Evolutionary conservation across 768 basidiomycete species (phyloP), one percentile per base, ranked within the genome.

Genomic region (Boletus rubescentipes): DNA sequence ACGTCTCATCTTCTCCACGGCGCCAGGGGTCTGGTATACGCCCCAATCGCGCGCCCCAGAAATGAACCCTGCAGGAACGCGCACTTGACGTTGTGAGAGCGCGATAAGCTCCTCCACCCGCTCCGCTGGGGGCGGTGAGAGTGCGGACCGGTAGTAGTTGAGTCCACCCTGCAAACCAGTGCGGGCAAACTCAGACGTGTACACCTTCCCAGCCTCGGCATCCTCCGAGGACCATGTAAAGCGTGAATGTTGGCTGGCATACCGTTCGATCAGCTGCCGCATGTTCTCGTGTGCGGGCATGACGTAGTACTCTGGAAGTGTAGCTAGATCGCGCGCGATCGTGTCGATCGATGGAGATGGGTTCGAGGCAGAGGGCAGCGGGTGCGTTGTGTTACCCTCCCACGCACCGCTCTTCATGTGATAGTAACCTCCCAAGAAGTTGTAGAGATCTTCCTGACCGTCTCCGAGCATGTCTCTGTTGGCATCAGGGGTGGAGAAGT

Each of bases 91-190:
- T 45, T 73, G 77, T 15, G 73, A 58, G 51, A 84, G 82, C 29
- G 77, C 66, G 23, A 67, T 60, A 37, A 82, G 63, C 20, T 84
- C 79, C 0, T 68, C 69, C 20, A 66, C 60, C 67, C 69, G 73
- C 21, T 62, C 63, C 6, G 62, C 50, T 26, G 77, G 75, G 0
- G 71, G 73, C 16, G 65, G 61, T 0, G 53, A 48, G 23, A 63
- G 56, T 46, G 63, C 58, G 53, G 72, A 69, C 26, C 84, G 76
- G 60, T 86, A 86, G 54, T 76, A 69, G 59, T 86, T 83, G 48
- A 86, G 65, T 26, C 80, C 83, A n/a, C 83, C 84, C 61, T 85
- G 84, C 53, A 86, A 86, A 1, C 85, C 83, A 2, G 80, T 82
- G 38, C 76, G 71, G 0, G 61, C 57, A 53, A 77, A 87, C 57